A percentile compares a stretch with the other conserved stretches of the same genome.
phyloP scores from a whole-genome alignment of 139 green algal species.

The Bryopsis sp. region DNA sequence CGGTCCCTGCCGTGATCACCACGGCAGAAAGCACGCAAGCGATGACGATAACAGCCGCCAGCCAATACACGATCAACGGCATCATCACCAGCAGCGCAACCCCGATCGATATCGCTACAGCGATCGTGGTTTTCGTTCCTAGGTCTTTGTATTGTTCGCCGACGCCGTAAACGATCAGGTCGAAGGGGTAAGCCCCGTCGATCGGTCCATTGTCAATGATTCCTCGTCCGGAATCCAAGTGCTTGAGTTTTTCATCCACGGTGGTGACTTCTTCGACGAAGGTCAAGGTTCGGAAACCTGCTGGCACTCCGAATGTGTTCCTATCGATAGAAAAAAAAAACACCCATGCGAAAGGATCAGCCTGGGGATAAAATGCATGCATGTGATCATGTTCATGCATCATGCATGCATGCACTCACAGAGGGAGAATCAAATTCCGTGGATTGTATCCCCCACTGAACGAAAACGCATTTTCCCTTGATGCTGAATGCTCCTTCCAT shows the following conservation, averaged over 20 bases:
- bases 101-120: slow-evolving; percentile 1
- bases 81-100: slow-evolving; percentile 15
- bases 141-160: slow-evolving; percentile 8
- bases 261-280: neutral
- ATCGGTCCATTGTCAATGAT: neutral
- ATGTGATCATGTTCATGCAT: too few relatives aligned
- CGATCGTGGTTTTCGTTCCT: neutral
- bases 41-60: neutral
- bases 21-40: neutral
- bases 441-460: too few relatives aligned
- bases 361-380: too few relatives aligned
- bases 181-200: neutral
- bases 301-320: neutral
- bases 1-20: neutral
- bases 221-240: neutral
- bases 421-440: too few relatives aligned
- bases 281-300: neutral
- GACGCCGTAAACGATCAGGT: slow-evolving; percentile 1
- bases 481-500: too few relatives aligned
- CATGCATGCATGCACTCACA: too few relatives aligned
- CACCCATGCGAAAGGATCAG: too few relatives aligned
- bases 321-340: too few relatives aligned
- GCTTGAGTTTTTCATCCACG: slow-evolving; percentile 1
- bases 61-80: neutral
- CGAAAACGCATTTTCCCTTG: too few relatives aligned